phyloP scores from a whole-genome alignment of 352 stramenopile genomes.

The Phytopythium delawarense region DNA sequence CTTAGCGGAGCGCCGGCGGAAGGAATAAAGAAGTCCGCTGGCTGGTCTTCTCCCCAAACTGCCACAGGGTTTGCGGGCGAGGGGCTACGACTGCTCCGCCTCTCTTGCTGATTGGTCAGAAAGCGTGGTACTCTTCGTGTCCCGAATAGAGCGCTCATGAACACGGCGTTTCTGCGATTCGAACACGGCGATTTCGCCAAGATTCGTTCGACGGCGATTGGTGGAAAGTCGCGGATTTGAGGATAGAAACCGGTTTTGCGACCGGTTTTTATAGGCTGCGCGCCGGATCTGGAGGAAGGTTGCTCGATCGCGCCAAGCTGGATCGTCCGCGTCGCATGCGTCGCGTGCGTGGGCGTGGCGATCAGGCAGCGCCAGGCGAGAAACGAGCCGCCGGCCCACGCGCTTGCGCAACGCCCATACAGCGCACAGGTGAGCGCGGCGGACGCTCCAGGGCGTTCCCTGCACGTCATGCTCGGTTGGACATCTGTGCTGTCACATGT shows the following conservation, averaged over 20 bases:
- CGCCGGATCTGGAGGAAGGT: conserved; percentile 1
- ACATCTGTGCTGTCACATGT: background rate
- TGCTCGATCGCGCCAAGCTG: background rate
- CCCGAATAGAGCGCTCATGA: conserved; percentile 8
- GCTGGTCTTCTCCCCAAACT: background rate
- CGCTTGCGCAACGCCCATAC: background rate
- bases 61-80: background rate
- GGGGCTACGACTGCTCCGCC: conserved; percentile 11
- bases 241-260: background rate
- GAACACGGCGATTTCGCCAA: conserved; percentile 3
- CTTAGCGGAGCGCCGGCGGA: background rate
- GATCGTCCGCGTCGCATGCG: conserved; percentile 3
- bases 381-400: background rate
- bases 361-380: background rate
- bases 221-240: conserved; percentile 6
- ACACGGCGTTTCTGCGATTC: conserved; percentile 10
- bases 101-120: conserved; percentile 18
- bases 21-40: background rate
- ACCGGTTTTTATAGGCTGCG: background rate
- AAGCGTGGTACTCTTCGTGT: conserved; percentile 6
- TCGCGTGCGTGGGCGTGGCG: background rate
- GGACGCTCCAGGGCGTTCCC: background rate
- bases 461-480: background rate
- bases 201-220: conserved; percentile 6
- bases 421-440: background rate